Base-by-base conservation (phyloP, 192 early-diverging fungal genomes). In the Neocallimastix lanati region DNA sequence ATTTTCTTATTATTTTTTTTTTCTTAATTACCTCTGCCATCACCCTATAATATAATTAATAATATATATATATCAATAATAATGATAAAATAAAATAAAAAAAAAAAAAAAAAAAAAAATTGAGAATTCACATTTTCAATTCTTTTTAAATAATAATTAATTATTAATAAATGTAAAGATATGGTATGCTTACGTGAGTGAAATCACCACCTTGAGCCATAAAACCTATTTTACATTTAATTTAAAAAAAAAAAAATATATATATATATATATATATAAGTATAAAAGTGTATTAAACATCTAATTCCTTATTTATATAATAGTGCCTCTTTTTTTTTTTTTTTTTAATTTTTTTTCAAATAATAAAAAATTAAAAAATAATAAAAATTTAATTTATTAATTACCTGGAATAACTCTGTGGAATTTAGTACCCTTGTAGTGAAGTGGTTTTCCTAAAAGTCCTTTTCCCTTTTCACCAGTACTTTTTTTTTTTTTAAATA, bases 131-230 rank as follows among this genome's bases (percentile, higher is more conserved):
- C n/a, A n/a, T n/a, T n/a, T n/a, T n/a, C n/a, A n/a, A n/a, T n/a
- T n/a, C n/a, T n/a, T n/a, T n/a, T n/a, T n/a, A n/a, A n/a, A n/a
- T n/a, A n/a, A n/a, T n/a, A n/a, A n/a, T n/a, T n/a, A n/a, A n/a
- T n/a, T n/a, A n/a, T n/a, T n/a, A n/a, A n/a, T n/a, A n/a, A n/a
- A n/a, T n/a, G n/a, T n/a, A n/a, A n/a, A n/a, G n/a, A n/a, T n/a
- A n/a, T n/a, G n/a, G n/a, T n/a, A n/a, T n/a, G n/a, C 9, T 67
- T 67, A 67, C 86, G 80, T 86, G 87, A 58, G 93, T 93, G 79
- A 94, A 93, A 83, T 94, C 93, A 36, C 93, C 93, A 79, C 95
- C 95, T 86, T 97, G 96, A 81, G 92, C 86, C 95, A 96, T 96
- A 81, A 96, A 96, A n/a, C 50, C 50, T 67, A n/a, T 21, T 50